Conservation (phyloP, 2,329 filamentous ascomycete genomes). For the Parastagonospora nodorum region DNA sequence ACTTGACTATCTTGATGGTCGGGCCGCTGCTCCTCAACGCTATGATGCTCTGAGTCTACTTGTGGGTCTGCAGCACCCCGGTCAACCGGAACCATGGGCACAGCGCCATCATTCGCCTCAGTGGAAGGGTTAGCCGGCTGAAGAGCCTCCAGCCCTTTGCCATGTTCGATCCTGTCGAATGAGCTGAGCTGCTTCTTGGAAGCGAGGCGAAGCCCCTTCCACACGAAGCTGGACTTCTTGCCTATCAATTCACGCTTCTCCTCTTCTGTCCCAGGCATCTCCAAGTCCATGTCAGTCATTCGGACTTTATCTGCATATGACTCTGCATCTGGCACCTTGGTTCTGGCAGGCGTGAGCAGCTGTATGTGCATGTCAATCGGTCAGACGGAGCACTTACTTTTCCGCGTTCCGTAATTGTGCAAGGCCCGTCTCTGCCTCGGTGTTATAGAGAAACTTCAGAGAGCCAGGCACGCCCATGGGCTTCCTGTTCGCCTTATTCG, state of each 20-base stretch:
- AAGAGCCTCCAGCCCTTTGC: slow-evolving; percentile 67
- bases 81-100: slow-evolving; percentile 40
- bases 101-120: slow-evolving; percentile 42
- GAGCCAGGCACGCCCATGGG: slow-evolving; percentile 40
- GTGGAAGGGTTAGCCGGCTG: slow-evolving; percentile 42
- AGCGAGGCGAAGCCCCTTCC: slow-evolving; percentile 84
- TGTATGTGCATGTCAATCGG: slow-evolving; percentile 19
- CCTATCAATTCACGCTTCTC: slow-evolving; percentile 66
- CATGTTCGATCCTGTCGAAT: slow-evolving; percentile 83
- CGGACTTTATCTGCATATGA: slow-evolving; percentile 75
- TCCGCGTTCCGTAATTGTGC: slow-evolving; percentile 69
- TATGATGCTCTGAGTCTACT: slow-evolving; percentile 36
- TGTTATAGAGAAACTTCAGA: slow-evolving; percentile 73
- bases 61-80: slow-evolving; percentile 42
- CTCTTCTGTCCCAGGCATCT: slow-evolving; percentile 72
- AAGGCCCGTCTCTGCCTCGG: slow-evolving; percentile 64
- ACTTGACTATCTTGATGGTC: slow-evolving; percentile 42
- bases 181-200: slow-evolving; percentile 72
- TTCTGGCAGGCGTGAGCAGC: slow-evolving; percentile 56
- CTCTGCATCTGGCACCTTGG: slow-evolving; percentile 70
- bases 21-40: slow-evolving; percentile 49
- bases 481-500: slow-evolving; percentile 69
- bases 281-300: slow-evolving; percentile 82
- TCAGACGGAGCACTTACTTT: slow-evolving; percentile 50
- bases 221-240: slow-evolving; percentile 84